Percentiles rank a stretch among this genome's conserved stretches.
Conservation (phyloP, 805 yeast genomes). For the Maudiozyma turicensis region DNA sequence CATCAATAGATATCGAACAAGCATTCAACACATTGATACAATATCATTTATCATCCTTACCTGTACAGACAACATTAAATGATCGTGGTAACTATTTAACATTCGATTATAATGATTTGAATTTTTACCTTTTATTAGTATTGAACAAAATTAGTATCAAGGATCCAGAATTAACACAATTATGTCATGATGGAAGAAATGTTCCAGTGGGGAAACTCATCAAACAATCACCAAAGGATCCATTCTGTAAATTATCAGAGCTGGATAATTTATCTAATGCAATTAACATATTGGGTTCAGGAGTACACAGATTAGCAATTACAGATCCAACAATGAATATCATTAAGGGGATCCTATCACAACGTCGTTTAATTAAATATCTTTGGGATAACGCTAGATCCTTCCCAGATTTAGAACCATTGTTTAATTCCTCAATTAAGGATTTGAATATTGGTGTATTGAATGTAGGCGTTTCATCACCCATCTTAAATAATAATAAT, state of each 20-base stretch:
- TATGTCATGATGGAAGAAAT: constrained; percentile 73
- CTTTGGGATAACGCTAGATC: constrained; percentile 88
- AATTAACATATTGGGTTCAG: constrained; percentile 77
- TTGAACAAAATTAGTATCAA: constrained; percentile 51
- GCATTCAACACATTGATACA: constrained; percentile 72
- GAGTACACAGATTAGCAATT: constrained; percentile 88
- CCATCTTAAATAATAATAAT: constrained; percentile 25
- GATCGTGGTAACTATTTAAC: constrained; percentile 60
- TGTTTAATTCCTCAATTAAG: constrained; percentile 55
- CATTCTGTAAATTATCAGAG: constrained; percentile 69
- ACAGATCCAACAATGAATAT: constrained; percentile 40
- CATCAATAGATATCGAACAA: constrained; percentile 62
- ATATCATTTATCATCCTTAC: constrained; percentile 74
- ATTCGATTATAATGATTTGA: constrained; percentile 85
- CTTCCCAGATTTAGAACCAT: constrained; percentile 69
- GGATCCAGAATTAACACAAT: constrained; percentile 27
- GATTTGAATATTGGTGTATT: constrained; percentile 68
- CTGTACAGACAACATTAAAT: constrained; percentile 43
- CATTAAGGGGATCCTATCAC: constrained; percentile 79
- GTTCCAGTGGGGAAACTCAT: constrained; percentile 85
- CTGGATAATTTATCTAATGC: constrained; percentile 59
- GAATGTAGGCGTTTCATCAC: constrained; percentile 1
- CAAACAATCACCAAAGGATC: constrained; percentile 75
- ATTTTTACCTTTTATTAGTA: constrained; percentile 72
- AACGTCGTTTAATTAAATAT: constrained; percentile 73